Conservation (phyloP, 2,329 filamentous ascomycete genomes). For the Grosmannia serpens region DNA sequence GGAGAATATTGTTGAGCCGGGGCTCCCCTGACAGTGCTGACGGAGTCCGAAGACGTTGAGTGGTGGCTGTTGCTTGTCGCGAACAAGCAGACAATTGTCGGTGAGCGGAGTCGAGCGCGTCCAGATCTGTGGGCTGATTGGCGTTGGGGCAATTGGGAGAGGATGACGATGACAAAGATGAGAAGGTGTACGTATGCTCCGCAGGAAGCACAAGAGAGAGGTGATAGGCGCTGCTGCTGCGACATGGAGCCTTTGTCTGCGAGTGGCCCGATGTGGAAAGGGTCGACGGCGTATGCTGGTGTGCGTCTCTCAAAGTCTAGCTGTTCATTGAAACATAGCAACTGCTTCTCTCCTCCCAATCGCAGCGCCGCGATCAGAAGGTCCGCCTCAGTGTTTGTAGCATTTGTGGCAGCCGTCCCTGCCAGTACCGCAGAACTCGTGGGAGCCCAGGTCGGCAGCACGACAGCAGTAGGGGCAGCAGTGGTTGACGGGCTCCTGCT, state of each 20-base stretch:
- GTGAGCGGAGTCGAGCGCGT: neutral
- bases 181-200: too few relatives aligned
- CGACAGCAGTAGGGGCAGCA: constrained; percentile 43
- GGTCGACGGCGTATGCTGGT: neutral
- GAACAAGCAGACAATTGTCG: neutral
- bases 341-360: neutral
- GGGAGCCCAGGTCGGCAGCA: constrained; percentile 35
- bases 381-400: constrained; percentile 18
- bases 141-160: neutral
- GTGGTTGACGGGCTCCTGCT: constrained; percentile 32
- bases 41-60: neutral
- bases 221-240: neutral
- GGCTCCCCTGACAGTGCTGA: neutral
- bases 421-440: constrained; percentile 34
- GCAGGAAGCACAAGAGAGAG: neutral
- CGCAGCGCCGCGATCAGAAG: neutral
- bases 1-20: neutral
- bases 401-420: constrained; percentile 29
- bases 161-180: neutral
- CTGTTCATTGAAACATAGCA: neutral
- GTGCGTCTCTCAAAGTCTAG: neutral
- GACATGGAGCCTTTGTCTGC: neutral
- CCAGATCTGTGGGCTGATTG: neutral
- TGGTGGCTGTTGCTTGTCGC: neutral
- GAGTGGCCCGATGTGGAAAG: neutral